Conservation (phyloP, 768 basidiomycete genomes). For the Cubamyces lactineus region DNA sequence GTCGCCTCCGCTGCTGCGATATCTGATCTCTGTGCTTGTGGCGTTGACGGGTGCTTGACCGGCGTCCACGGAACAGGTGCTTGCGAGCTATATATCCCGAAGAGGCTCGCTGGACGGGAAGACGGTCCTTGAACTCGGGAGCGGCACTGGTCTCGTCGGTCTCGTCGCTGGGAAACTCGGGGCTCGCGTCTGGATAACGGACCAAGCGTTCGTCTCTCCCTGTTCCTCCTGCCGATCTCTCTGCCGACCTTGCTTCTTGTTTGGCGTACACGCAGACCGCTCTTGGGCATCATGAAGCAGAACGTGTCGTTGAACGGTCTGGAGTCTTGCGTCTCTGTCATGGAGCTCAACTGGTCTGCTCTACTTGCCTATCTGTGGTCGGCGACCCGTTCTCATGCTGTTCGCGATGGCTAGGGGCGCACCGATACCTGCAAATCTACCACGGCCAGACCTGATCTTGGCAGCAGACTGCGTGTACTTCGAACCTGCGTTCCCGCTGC, state of each 20-base stretch:
- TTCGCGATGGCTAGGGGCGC: slow-evolving; percentile 58
- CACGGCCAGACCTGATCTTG: slow-evolving; percentile 67
- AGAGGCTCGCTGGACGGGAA: slow-evolving; percentile 59
- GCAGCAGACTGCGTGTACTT: slow-evolving; percentile 97
- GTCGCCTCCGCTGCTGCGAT: slow-evolving; percentile 17
- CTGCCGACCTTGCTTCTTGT: neutral
- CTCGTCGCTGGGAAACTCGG: slow-evolving; percentile 76
- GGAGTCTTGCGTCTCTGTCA: slow-evolving; percentile 51
- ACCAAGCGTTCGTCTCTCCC: slow-evolving; percentile 75
- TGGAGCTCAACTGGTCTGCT: slow-evolving; percentile 82
- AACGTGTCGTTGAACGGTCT: slow-evolving; percentile 75
- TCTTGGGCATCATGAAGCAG: slow-evolving; percentile 76
- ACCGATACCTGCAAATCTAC: slow-evolving; percentile 47
- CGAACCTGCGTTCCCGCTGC: slow-evolving; percentile 88
- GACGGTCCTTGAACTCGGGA: slow-evolving; percentile 80
- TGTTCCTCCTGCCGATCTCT: slow-evolving; percentile 1
- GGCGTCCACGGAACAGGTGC: slow-evolving; percentile 53
- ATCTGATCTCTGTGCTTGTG: neutral
- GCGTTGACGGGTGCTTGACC: neutral
- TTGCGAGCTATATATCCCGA: slow-evolving; percentile 73
- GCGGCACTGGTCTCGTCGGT: slow-evolving; percentile 93
- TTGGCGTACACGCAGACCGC: slow-evolving; percentile 49
- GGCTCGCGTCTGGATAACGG: slow-evolving; percentile 75
- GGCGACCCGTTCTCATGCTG: slow-evolving; percentile 1
- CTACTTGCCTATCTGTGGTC: slow-evolving; percentile 15